These are phyloP conservation scores for Dothiorella sarmentorum DNA, from an alignment of 2,329 filamentous ascomycete genomes.

Conservation along the genomic window DNA sequence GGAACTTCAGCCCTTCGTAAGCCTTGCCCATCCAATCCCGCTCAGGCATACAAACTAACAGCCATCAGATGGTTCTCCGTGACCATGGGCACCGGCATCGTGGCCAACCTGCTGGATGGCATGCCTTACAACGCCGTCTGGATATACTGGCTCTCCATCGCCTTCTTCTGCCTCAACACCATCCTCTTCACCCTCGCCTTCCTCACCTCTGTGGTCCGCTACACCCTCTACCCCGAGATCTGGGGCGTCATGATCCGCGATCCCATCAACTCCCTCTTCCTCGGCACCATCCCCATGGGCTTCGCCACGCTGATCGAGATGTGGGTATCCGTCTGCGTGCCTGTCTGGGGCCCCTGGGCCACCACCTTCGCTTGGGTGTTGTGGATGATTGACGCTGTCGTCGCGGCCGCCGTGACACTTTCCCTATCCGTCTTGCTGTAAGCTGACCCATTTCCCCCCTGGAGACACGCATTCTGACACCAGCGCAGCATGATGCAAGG, in stretches of 20 bases:
- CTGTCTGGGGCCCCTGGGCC: constrained; percentile 54
- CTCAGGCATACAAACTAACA: neutral
- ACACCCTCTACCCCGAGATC: constrained; percentile 60
- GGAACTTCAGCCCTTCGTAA: constrained; percentile 36
- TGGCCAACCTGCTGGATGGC: constrained; percentile 59
- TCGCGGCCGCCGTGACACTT: constrained; percentile 39
- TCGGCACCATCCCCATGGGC: constrained; percentile 62
- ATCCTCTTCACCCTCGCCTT: constrained; percentile 53
- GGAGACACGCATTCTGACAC: neutral
- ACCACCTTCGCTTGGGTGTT: constrained; percentile 40
- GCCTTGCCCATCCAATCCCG: neutral
- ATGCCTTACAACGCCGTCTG: constrained; percentile 57
- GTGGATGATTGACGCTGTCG: constrained; percentile 45
- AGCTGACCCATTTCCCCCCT: neutral
- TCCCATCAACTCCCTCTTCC: constrained; percentile 61
- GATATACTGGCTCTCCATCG: constrained; percentile 55
- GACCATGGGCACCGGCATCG: constrained; percentile 61
- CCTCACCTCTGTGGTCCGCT: constrained; percentile 54
- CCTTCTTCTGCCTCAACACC: constrained; percentile 57
- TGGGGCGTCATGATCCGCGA: constrained; percentile 61
- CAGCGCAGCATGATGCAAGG: neutral
- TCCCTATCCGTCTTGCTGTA: constrained; percentile 50
- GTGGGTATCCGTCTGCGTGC: constrained; percentile 56
- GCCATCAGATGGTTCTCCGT: constrained; percentile 20
- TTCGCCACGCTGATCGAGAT: constrained; percentile 64